Evolutionary conservation across 345 rosid genomes (phyloP), one percentile per base, ranked within the genome.

Genomic region (Eucalyptus pauciflora): DNA sequence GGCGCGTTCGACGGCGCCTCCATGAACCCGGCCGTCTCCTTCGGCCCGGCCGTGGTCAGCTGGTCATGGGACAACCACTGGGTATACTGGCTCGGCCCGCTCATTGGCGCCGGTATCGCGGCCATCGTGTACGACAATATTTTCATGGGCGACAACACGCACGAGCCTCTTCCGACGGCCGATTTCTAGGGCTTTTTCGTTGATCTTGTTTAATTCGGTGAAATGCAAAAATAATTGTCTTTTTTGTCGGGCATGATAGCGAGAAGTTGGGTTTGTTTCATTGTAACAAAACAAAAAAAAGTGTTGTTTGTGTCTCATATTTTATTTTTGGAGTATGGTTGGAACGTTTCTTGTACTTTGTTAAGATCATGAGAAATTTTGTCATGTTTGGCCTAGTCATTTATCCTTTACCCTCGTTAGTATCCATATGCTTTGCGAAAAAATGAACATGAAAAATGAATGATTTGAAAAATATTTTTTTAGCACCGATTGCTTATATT

Each of bases 21-120:
- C 27, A 95, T 95, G 97, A 95, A 95, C 96, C 97, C 97, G 1
- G 97, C 97, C 0, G 96, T 95, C 25, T 94, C 96, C 7, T 95
- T 95, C 37, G 97, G 97, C 10, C 97, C 97, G 7, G 97, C 96
- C 5, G 93, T 95, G 90, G 96, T 95, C 24, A 94, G 96, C 94
- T 93, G 97, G 96, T 91, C 94, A 31, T 95, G 97, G 97, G 71
- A 91, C 22, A 89, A 91, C 91, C 97, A 95, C 87, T 95, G 97
- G 97, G 95, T 94, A 46, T 95, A 94, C 91, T 95, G 97, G 97
- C 88, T 90, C 10, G 97, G 97, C 7, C 97, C 97, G 9, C 64
- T 95, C 50, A 45, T 94, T 25, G 97, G 97, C 1, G 96, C 95
- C 29, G 95, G 92, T 5, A 88, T 95, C 58, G 97, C 97, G 2